Percentiles rank a stretch among this genome's conserved stretches.
These are phyloP conservation scores for Monilinia fructigena DNA, from an alignment of 2,329 filamentous ascomycete genomes.

Conservation along the genomic window DNA sequence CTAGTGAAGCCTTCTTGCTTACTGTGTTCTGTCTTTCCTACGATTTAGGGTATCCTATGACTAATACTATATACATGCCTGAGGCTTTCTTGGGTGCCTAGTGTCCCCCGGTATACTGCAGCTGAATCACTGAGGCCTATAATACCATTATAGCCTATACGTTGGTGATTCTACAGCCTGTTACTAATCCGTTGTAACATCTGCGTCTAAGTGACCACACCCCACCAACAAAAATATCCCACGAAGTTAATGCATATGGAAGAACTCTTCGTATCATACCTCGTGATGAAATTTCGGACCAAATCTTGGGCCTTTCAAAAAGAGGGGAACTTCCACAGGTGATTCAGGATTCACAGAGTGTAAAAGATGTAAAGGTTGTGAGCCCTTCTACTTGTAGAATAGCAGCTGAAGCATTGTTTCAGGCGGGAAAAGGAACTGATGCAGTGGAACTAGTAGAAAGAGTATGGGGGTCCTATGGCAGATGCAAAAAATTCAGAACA, in stretches of 20 bases:
- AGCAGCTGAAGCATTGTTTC: conserved; percentile 30
- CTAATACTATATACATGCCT: too few species aligned
- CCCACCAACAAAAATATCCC: conserved; percentile 26
- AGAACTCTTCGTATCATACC: conserved; percentile 28
- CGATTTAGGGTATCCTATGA: too few species aligned
- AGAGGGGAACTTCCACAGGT: conserved; percentile 24
- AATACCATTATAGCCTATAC: too few species aligned
- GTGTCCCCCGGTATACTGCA: too few species aligned
- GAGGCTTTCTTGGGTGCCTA: too few species aligned
- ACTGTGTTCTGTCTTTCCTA: too few species aligned
- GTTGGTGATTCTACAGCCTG: too few species aligned
- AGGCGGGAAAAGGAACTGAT: conserved; percentile 18
- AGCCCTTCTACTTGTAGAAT: conserved; percentile 33
- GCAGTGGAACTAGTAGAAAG: conserved; percentile 28
- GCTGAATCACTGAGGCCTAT: too few species aligned
- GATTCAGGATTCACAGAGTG: conserved; percentile 26
- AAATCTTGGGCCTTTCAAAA: conserved; percentile 22
- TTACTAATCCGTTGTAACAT: too few species aligned
- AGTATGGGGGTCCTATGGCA: conserved; percentile 33
- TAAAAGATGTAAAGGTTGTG: conserved; percentile 28
- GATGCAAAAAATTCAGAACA: conserved; percentile 28
- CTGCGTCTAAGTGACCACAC: conserved; percentile 28
- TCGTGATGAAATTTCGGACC: conserved; percentile 9
- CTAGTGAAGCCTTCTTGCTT: too few species aligned
- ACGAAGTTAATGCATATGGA: conserved; percentile 32